Evolutionary conservation across 2,329 filamentous ascomycete genomes (phyloP).

Genomic region (Aspergillus terreus): DNA sequence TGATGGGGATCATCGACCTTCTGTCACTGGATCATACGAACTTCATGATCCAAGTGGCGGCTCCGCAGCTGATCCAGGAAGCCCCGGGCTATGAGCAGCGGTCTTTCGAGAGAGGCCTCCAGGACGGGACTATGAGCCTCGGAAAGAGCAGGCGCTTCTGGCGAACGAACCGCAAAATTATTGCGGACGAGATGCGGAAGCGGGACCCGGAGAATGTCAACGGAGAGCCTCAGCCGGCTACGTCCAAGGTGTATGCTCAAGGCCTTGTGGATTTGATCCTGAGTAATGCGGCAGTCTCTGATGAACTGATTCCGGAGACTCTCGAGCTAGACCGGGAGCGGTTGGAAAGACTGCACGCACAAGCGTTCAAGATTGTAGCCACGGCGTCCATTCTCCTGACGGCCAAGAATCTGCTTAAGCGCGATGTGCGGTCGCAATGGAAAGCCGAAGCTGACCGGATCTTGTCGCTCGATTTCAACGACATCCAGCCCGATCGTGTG

Average conservation of each 20-base stretch:
- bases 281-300: slow-evolving; percentile 49
- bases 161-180: slow-evolving; percentile 37
- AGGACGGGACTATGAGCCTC: slow-evolving; percentile 49
- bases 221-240: slow-evolving; percentile 31
- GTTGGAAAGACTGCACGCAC: slow-evolving; percentile 51
- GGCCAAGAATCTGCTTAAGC: slow-evolving; percentile 63
- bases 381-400: slow-evolving; percentile 61
- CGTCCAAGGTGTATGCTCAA: slow-evolving; percentile 52
- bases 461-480: slow-evolving; percentile 47
- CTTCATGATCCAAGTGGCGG: slow-evolving; percentile 59
- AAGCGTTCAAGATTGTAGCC: slow-evolving; percentile 56
- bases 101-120: slow-evolving; percentile 54
- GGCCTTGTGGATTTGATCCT: slow-evolving; percentile 58
- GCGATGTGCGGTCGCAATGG: slow-evolving; percentile 62
- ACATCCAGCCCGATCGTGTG: slow-evolving; percentile 39
- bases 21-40: slow-evolving; percentile 63
- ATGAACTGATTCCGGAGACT: slow-evolving; percentile 58
- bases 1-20: slow-evolving; percentile 61
- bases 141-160: slow-evolving; percentile 55
- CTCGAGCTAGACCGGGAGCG: slow-evolving; percentile 55
- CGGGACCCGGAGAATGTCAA: slow-evolving; percentile 37
- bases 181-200: slow-evolving; percentile 51
- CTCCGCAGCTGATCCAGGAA: slow-evolving; percentile 58
- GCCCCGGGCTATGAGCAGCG: slow-evolving; percentile 60
- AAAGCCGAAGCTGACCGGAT: slow-evolving; percentile 59